These are phyloP conservation scores for Talinum fruticosum DNA, from an alignment of 148 eudicot species.

Conservation along the genomic window DNA sequence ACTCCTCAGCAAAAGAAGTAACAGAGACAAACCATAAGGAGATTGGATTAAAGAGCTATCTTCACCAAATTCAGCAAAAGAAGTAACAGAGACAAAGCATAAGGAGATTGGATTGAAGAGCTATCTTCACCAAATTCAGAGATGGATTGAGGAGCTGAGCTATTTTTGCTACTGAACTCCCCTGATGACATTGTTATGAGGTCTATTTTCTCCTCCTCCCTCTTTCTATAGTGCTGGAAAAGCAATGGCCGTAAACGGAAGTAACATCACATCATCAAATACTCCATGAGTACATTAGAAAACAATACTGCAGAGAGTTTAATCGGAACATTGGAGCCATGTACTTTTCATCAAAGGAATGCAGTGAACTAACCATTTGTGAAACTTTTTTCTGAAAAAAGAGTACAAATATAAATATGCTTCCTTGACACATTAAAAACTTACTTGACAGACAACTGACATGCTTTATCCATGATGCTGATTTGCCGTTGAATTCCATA, in stretches of 20 bases:
- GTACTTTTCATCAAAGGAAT: not conserved
- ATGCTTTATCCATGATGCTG: slow-evolving; percentile 33
- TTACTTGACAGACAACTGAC: slow-evolving; percentile 66
- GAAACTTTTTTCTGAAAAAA: not conserved
- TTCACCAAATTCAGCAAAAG: too few species aligned
- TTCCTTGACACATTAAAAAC: slow-evolving; percentile 18
- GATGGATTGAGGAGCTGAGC: not conserved
- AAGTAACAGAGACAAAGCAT: too few species aligned
- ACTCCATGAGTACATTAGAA: not conserved
- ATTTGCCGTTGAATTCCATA: slow-evolving; percentile 77
- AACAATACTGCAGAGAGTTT: not conserved
- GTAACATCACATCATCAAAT: not conserved
- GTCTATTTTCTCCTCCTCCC: slow-evolving; percentile 1
- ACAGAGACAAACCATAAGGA: too few species aligned
- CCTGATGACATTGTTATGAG: slow-evolving; percentile 10
- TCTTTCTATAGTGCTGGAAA: not conserved
- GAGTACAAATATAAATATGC: not conserved
- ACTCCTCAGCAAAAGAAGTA: not conserved
- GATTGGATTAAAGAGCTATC: too few species aligned
- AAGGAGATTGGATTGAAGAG: too few species aligned
- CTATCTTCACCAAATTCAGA: too few species aligned
- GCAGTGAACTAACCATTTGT: not conserved
- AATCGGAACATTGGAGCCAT: not conserved
- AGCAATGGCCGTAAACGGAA: not conserved
- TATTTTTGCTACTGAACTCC: not conserved